Base-by-base conservation (phyloP, 257 asterid species). In the Henckelia pumila region DNA sequence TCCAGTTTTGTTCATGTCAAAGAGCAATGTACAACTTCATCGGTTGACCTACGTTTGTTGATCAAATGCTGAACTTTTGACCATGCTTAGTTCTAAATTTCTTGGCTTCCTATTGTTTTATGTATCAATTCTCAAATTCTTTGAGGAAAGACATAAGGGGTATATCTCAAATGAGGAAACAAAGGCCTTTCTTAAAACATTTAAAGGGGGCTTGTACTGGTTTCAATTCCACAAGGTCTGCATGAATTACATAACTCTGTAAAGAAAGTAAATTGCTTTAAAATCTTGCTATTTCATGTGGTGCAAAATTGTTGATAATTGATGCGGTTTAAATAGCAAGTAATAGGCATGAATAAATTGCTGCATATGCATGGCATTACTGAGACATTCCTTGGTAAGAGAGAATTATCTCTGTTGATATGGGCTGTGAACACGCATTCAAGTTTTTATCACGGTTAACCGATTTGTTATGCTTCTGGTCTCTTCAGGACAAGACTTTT, bases 401-500 rank as follows among this genome's bases (percentile, higher is more conserved):
- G 71, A 30, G 64, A 40, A 40, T 24, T 62, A 53, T 63, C 68
- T 70, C 58, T 73, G 70, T 69, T 20, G 21, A 62, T 40, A 30
- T 59, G 37, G 35, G 62, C 59, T 52, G 49, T 63, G 65, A 66
- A 63, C 59, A 44, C 50, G 73, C 56, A 56, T 56, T 68, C 65
- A 73, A 70, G 60, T 67, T 66, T 73, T 26, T n/a, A 25, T 53
- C 57, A 24, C 55, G 21, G 13, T 24, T 69, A 33, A 63, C 50
- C 30, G 67, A 16, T 26, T 40, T 73, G 70, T 70, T 44, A 75
- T 55, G 68, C 61, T 53, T 77, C 28, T 78, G 70, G 63, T 59
- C 55, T 77, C 59, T 70, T 79, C 94, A 92, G 98, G 88, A 85
- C 99, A 37, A 84, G 99, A 75, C 97, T 93, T 81, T 79, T 93